Conservation (phyloP, 2,329 filamentous ascomycete species). For the Fusarium tricinctum region DNA sequence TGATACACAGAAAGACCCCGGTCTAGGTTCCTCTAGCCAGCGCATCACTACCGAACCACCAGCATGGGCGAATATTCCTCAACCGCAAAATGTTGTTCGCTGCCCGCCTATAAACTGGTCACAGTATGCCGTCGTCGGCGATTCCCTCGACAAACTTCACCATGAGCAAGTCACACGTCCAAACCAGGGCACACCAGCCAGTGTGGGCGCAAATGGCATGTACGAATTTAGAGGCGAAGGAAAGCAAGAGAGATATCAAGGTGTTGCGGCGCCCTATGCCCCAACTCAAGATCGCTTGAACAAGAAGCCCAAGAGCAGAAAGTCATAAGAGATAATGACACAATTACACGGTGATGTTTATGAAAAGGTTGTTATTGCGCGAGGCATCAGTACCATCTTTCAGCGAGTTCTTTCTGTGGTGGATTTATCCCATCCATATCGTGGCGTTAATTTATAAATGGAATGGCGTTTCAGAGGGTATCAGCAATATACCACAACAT, state of each 20-base stretch:
- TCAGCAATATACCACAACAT: conserved; percentile 22
- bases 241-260: conserved; percentile 61
- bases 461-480: conserved; percentile 18
- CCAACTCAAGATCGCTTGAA: conserved; percentile 66
- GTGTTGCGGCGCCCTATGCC: conserved; percentile 70
- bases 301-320: conserved; percentile 55
- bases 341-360: conserved; percentile 22
- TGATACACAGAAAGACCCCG: conserved; percentile 50
- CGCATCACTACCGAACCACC: conserved; percentile 45
- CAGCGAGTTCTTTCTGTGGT: conserved; percentile 24
- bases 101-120: conserved; percentile 95
- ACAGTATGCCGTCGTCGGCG: conserved; percentile 90
- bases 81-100: conserved; percentile 84
- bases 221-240: conserved; percentile 66
- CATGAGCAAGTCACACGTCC: conserved; percentile 81
- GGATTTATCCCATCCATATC: conserved; percentile 15
- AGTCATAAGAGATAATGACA: conserved; percentile 43
- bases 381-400: conserved; percentile 17
- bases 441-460: conserved; percentile 37
- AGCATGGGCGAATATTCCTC: conserved; percentile 76
- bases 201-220: conserved; percentile 59
- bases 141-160: conserved; percentile 84
- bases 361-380: conserved; percentile 23
- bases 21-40: conserved; percentile 43
- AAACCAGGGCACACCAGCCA: conserved; percentile 66